Base-by-base conservation (phyloP, 1,139 yeast species). In the Geotrichum europaeum region DNA sequence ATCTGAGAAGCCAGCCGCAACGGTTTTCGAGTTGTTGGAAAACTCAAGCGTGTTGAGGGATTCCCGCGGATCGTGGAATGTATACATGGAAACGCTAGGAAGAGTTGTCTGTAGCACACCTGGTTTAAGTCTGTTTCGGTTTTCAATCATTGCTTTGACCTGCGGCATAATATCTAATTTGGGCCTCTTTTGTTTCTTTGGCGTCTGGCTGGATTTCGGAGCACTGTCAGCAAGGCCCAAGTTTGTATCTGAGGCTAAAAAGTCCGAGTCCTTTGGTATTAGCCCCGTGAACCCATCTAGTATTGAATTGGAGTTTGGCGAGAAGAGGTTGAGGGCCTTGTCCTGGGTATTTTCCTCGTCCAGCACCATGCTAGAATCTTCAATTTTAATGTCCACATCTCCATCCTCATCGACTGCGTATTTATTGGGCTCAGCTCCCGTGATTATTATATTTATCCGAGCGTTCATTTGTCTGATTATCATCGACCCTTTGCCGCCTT, bases 81-180 rank as follows among this genome's bases (percentile, higher is more conserved):
- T 94, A 76, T 94, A 95, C 96, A 94, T 90, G 74, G 98, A 94
- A 50, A 94, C 96, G 61, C 96, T 88, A 13, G 99, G 99, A 30
- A 95, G 82, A 34, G 90, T 78, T 0, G 96, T 87, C 73, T 90
- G 97, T 34, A 84, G 75, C 2, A 84, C 75, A 40, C 81, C 83
- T 58, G 94, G 73, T 65, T 79, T 81, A 58, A 94, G 84, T 65
- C 87, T 84, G 53, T 87, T 83, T 63, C 96, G 79, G 7, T 95
- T 84, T 72, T 94, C 98, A 67, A 85, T 89, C 49, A 94, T 89
- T 62, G 85, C 83, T 63, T 84, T 79, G 20, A 94, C 86, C 69
- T 87, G 91, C 62, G 89, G 76, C 70, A 87, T 87, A 59, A 95
- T 80, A 70, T 94, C 98, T 96, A 0, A 91, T 84, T 70, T 40